phyloP scores from a whole-genome alignment of 345 rosid species.

The Populus tremula region DNA sequence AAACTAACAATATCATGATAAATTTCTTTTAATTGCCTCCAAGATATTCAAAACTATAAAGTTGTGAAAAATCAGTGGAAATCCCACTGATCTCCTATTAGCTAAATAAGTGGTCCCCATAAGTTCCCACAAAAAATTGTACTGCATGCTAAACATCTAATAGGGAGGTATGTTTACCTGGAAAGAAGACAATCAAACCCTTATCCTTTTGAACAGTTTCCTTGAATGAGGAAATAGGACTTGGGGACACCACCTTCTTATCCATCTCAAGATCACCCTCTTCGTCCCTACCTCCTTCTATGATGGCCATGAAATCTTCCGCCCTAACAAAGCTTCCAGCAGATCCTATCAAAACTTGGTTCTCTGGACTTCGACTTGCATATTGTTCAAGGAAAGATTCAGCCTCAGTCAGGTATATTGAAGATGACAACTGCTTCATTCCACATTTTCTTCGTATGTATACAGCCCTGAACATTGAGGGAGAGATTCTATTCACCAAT shows the following conservation, averaged over 20 bases:
- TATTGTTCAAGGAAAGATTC: constrained; percentile 92
- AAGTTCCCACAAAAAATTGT: background rate
- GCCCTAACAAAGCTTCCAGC: constrained; percentile 74
- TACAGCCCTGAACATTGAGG: constrained; percentile 55
- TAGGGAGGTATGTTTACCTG: constrained; percentile 51
- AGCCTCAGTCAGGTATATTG: constrained; percentile 78
- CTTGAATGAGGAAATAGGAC: constrained; percentile 43
- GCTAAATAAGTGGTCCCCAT: background rate
- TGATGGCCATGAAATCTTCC: constrained; percentile 79
- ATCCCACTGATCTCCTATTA: background rate
- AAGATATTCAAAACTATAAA: background rate
- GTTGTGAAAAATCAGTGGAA: background rate
- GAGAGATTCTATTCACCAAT: background rate
- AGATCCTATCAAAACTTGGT: constrained; percentile 81
- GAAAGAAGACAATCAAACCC: constrained; percentile 90
- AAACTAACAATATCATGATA: too few relatives aligned
- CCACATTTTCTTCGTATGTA: constrained; percentile 70
- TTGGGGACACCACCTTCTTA: constrained; percentile 42
- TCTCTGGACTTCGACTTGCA: constrained; percentile 63
- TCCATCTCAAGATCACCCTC: constrained; percentile 81
- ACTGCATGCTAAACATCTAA: background rate
- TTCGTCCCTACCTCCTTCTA: constrained; percentile 74
- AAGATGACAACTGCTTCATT: constrained; percentile 63
- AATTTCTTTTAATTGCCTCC: too few relatives aligned
- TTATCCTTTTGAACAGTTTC: constrained; percentile 59